Evolutionary conservation across 768 basidiomycete genomes (phyloP).

Genomic region (Chalciporus chontae): DNA sequence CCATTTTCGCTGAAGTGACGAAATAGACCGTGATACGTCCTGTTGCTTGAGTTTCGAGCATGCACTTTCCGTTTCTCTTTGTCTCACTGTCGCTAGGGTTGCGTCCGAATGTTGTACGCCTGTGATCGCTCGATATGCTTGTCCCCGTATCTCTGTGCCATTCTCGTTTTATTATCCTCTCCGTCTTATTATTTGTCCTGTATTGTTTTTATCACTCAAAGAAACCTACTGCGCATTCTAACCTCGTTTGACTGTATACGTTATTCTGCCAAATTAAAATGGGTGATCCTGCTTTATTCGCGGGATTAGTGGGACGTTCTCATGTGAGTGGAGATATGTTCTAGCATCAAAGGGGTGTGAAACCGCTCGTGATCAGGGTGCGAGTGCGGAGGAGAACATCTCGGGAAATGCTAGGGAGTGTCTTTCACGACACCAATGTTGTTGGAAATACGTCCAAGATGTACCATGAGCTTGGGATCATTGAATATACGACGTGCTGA

Average conservation of each 20-base stretch:
- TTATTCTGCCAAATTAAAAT: neutral
- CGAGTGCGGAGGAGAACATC: constrained; percentile 7
- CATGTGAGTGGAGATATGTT: too few relatives aligned
- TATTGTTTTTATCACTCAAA: constrained; percentile 24
- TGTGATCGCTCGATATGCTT: constrained; percentile 30
- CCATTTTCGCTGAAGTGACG: neutral
- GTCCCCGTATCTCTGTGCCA: constrained; percentile 8
- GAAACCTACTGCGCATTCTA: neutral
- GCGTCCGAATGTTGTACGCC: constrained; percentile 22
- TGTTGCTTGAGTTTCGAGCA: neutral
- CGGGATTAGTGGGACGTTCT: too few relatives aligned
- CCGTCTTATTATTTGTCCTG: constrained; percentile 27
- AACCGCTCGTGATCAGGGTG: too few relatives aligned
- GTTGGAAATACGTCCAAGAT: neutral
- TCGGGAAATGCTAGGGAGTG: neutral
- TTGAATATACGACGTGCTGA: neutral
- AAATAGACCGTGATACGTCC: neutral
- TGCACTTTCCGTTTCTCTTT: neutral
- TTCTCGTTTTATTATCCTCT: constrained; percentile 20
- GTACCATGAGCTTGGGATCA: neutral
- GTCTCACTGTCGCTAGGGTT: constrained; percentile 10
- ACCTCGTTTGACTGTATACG: neutral
- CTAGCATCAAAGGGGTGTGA: too few relatives aligned
- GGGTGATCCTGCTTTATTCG: neutral
- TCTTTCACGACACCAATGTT: neutral